phyloP scores from a whole-genome alignment of 179 eudicot genomes.

The Silene vulgaris region DNA sequence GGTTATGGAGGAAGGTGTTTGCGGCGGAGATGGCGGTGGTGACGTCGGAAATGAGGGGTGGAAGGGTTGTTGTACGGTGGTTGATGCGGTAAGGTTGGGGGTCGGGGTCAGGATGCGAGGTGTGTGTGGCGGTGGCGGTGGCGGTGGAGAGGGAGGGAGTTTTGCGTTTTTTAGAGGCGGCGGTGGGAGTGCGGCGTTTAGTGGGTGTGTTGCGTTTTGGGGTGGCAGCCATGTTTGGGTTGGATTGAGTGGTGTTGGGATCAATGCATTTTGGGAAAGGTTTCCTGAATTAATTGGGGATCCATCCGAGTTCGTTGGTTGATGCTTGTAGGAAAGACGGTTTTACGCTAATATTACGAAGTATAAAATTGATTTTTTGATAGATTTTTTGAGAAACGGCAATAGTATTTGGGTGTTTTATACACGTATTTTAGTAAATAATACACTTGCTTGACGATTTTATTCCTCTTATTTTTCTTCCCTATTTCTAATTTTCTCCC shows the following conservation, averaged over 20 bases:
- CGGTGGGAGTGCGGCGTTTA: conserved; percentile 13
- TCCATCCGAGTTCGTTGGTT: no score
- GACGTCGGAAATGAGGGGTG: conserved; percentile 36
- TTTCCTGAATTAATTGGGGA: no score
- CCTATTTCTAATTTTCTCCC: no score
- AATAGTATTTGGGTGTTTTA: no score
- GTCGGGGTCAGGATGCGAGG: neutral
- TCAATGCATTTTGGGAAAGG: conserved; percentile 3
- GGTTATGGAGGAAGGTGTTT: conserved; percentile 47
- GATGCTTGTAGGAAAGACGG: no score
- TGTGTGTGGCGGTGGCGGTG: conserved; percentile 4
- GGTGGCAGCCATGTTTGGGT: conserved; percentile 23
- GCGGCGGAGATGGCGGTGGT: conserved; percentile 49
- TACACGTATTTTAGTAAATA: no score
- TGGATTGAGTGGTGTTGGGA: neutral
- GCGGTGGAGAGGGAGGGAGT: conserved; percentile 16
- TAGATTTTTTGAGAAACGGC: no score
- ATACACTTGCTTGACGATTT: no score
- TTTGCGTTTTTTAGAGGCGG: conserved; percentile 5
- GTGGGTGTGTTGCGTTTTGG: conserved; percentile 21
- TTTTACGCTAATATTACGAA: no score
- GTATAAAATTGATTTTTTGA: no score
- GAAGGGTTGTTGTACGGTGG: conserved; percentile 20
- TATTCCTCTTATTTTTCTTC: no score
- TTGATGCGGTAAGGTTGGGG: neutral